Evolutionary conservation across 306 rosid genomes (phyloP).

Genomic region (Vicia sativa): DNA sequence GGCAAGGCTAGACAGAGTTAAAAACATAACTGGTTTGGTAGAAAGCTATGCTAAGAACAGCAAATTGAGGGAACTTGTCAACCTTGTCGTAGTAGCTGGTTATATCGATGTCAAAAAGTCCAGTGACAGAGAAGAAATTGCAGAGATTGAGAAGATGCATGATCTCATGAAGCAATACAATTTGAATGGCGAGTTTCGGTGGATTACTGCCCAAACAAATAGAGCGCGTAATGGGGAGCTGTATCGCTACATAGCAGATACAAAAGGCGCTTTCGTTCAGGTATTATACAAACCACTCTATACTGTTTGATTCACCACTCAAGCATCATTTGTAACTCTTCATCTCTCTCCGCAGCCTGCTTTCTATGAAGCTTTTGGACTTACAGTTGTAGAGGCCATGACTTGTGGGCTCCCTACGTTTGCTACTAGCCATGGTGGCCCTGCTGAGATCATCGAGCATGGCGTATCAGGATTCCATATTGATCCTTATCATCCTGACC

Average conservation of each 20-base stretch:
- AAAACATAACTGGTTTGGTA: conserved; percentile 83
- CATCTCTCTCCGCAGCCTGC: conserved; percentile 73
- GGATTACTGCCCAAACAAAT: conserved; percentile 87
- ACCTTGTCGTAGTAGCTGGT: conserved; percentile 86
- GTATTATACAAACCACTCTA: conserved; percentile 40
- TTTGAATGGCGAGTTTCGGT: conserved; percentile 73
- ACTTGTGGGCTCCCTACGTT: conserved; percentile 90
- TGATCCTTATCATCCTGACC: conserved; percentile 91
- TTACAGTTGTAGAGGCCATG: conserved; percentile 97
- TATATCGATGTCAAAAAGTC: conserved; percentile 75
- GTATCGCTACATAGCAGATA: conserved; percentile 88
- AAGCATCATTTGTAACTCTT: conserved; percentile 7
- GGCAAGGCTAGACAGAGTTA: conserved; percentile 85
- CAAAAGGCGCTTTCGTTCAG: conserved; percentile 87
- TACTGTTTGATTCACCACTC: conserved; percentile 15
- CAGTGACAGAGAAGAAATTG: conserved; percentile 85
- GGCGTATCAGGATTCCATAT: conserved; percentile 88
- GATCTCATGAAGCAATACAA: conserved; percentile 57
- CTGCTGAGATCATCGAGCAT: conserved; percentile 92
- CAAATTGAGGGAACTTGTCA: conserved; percentile 80
- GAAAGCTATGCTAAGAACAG: conserved; percentile 74
- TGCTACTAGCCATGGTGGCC: conserved; percentile 95
- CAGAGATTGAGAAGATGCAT: conserved; percentile 95
- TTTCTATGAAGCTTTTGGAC: conserved; percentile 95
- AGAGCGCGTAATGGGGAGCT: conserved; percentile 94